Evolutionary conservation across 768 basidiomycete species (phyloP).

Genomic region (Trametes meyenii): DNA sequence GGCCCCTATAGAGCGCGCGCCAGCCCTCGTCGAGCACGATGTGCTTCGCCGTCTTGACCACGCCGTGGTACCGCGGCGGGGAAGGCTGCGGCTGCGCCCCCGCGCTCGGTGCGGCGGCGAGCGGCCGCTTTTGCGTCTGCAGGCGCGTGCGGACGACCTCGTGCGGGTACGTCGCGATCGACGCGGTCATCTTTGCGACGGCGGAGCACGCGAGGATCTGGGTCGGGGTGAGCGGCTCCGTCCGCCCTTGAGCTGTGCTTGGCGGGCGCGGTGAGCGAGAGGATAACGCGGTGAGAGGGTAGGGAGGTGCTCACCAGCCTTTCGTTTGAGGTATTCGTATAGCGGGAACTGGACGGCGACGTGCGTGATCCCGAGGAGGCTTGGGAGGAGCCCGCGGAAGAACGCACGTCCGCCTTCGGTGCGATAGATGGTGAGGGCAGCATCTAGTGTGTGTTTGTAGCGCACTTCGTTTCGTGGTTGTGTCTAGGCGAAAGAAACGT

Average conservation of each 20-base stretch:
- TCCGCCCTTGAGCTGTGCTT: constrained; percentile 45
- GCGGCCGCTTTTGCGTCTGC: constrained; percentile 78
- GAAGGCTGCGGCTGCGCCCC: constrained; percentile 65
- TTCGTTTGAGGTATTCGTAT: constrained; percentile 89
- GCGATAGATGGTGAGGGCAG: constrained; percentile 86
- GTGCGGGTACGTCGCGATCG: constrained; percentile 95
- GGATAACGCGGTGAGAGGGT: neutral
- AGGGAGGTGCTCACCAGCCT: constrained; percentile 69
- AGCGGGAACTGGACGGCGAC: constrained; percentile 98
- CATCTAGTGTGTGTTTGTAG: constrained; percentile 90
- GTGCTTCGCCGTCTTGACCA: constrained; percentile 70
- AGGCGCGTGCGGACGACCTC: constrained; percentile 98
- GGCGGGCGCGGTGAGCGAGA: constrained; percentile 24
- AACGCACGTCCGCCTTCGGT: constrained; percentile 87
- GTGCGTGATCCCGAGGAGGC: constrained; percentile 88
- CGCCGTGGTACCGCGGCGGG: constrained; percentile 58
- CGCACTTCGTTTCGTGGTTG: constrained; percentile 77
- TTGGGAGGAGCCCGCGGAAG: constrained; percentile 94
- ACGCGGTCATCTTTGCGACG: constrained; percentile 95
- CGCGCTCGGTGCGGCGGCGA: constrained; percentile 46
- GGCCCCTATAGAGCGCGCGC: constrained; percentile 87
- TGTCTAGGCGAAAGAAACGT: constrained; percentile 52
- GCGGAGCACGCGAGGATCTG: constrained; percentile 89
- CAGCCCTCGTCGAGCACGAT: constrained; percentile 85
- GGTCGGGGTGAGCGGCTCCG: constrained; percentile 51